Evolutionary conservation across 768 basidiomycete genomes (phyloP).

Genomic region (Pisolithus tinctorius): DNA sequence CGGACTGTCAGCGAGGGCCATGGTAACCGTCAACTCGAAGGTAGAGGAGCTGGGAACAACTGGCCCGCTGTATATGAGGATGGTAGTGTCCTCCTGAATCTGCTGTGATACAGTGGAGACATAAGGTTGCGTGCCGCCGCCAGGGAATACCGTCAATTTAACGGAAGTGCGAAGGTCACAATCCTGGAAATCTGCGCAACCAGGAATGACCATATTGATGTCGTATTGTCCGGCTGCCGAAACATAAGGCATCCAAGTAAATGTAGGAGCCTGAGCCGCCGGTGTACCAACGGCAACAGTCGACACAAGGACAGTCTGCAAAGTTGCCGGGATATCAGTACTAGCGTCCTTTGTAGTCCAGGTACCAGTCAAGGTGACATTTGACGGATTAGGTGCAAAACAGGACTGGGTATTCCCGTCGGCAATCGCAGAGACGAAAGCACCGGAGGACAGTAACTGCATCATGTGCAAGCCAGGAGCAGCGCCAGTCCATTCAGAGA

Average conservation of each 20-base stretch:
- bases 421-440: constrained; percentile 72
- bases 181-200: constrained; percentile 75
- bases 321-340: constrained; percentile 77
- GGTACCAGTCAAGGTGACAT: constrained; percentile 54
- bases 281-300: constrained; percentile 58
- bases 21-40: constrained; percentile 69
- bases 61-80: constrained; percentile 73
- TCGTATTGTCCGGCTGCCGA: constrained; percentile 83
- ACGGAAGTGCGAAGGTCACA: constrained; percentile 79
- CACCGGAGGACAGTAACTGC: constrained; percentile 89
- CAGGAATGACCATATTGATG: constrained; percentile 80
- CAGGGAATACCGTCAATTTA: constrained; percentile 76
- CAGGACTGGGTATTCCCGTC: constrained; percentile 62
- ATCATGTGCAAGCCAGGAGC: constrained; percentile 82
- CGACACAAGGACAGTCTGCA: constrained; percentile 66
- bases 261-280: constrained; percentile 56
- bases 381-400: constrained; percentile 71
- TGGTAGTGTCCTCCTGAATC: constrained; percentile 52
- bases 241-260: constrained; percentile 92
- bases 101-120: constrained; percentile 72
- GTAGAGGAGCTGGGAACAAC: constrained; percentile 66
- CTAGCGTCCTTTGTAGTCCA: constrained; percentile 63
- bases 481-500: constrained; percentile 68
- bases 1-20: constrained; percentile 66
- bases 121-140: constrained; percentile 53